phyloP scores from a whole-genome alignment of 768 basidiomycete species.

The Termitomyces sp. region DNA sequence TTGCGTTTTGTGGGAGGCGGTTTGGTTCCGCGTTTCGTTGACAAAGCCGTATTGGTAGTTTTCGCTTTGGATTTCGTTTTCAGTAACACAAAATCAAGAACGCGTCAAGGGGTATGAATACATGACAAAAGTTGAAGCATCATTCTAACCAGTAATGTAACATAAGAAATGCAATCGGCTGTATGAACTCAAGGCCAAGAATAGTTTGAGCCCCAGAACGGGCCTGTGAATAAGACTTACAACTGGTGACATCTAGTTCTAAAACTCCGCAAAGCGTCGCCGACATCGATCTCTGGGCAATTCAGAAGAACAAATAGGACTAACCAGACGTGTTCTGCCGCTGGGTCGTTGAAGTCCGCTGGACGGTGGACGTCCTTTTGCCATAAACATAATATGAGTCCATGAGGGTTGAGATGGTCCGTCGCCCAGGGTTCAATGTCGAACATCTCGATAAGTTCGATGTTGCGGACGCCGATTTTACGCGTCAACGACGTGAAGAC shows the following conservation, averaged over 20 bases:
- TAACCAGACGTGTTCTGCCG: conserved; percentile 57
- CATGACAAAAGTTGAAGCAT: background rate
- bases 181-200: background rate
- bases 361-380: conserved; percentile 40
- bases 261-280: conserved; percentile 37
- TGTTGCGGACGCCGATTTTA: conserved; percentile 43
- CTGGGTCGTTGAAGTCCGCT: conserved; percentile 45
- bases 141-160: background rate
- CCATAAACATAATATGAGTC: conserved; percentile 63
- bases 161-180: background rate
- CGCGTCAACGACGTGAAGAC: conserved; percentile 56
- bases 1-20: conserved; percentile 33
- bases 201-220: background rate
- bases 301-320: conserved; percentile 57
- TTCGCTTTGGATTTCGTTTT: conserved; percentile 29
- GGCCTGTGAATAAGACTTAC: conserved; percentile 27
- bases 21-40: conserved; percentile 19
- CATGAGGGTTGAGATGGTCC: conserved; percentile 53
- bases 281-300: conserved; percentile 46
- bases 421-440: conserved; percentile 60
- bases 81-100: background rate
- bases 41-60: conserved; percentile 6
- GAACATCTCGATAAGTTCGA: conserved; percentile 56
- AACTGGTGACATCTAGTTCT: conserved; percentile 46
- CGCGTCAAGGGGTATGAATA: background rate